These are phyloP conservation scores for Citrullus amarus DNA, from an alignment of 306 rosid species.

Conservation along the genomic window DNA sequence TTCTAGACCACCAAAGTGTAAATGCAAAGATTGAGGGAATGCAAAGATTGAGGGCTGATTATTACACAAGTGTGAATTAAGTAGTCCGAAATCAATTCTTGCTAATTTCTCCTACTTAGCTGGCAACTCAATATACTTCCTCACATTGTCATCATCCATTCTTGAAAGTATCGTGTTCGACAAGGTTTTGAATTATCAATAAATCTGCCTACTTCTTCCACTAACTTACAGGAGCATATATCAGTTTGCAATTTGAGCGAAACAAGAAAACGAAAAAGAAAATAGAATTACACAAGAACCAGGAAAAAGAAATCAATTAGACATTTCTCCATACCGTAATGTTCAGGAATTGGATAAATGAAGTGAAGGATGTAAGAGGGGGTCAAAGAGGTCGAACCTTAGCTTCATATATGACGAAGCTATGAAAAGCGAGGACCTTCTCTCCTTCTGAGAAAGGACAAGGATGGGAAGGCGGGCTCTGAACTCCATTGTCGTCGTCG, in stretches of 20 bases:
- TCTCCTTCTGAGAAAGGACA: constrained; percentile 41
- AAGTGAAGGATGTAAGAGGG: neutral
- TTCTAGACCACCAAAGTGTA: neutral
- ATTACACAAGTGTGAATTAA: neutral
- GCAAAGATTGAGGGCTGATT: neutral
- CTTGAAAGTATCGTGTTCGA: neutral
- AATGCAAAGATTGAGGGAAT: neutral
- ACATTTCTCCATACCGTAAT: neutral
- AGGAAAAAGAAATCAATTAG: neutral
- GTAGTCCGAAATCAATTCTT: neutral
- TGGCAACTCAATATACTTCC: neutral
- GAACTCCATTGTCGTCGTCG: constrained; percentile 11
- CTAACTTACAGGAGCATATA: neutral
- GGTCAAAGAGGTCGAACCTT: constrained; percentile 25
- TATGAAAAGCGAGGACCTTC: constrained; percentile 49
- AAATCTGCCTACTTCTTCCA: neutral
- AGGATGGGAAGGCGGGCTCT: constrained; percentile 17
- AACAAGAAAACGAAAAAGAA: neutral
- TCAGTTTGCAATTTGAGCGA: neutral
- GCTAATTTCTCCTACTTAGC: neutral
- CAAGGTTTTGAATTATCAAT: neutral
- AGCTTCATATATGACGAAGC: constrained; percentile 38
- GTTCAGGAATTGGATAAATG: neutral
- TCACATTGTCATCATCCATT: neutral
- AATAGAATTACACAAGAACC: neutral